A percentile compares a stretch with the other conserved stretches of the same genome.
These are phyloP conservation scores for Stemphylium vesicarium DNA, from an alignment of 2,329 filamentous ascomycete genomes.

Conservation along the genomic window DNA sequence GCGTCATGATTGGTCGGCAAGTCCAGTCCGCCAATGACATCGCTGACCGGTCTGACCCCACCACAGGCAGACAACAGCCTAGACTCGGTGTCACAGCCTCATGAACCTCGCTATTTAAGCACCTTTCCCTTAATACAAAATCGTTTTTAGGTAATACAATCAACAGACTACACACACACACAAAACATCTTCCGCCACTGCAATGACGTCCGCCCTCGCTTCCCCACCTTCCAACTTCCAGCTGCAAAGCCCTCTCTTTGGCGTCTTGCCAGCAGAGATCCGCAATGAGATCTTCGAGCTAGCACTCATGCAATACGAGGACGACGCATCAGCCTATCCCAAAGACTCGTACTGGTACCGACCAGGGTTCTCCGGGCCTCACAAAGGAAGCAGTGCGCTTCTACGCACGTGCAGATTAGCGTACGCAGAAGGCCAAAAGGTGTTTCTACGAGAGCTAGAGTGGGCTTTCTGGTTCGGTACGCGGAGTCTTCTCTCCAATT, in stretches of 20 bases:
- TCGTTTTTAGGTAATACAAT: too few species aligned
- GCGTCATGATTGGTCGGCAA: too few species aligned
- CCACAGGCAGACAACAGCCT: too few species aligned
- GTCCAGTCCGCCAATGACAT: too few species aligned
- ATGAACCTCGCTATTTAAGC: too few species aligned
- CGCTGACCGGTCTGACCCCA: too few species aligned
- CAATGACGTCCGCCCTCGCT: conserved; percentile 2
- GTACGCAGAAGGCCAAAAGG: conserved; percentile 13
- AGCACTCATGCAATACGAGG: conserved; percentile 14
- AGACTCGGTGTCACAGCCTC: too few species aligned
- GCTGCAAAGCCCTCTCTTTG: conserved; percentile 12
- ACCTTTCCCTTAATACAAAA: too few species aligned
- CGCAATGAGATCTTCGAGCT: conserved; percentile 12
- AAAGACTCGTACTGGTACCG: conserved; percentile 17
- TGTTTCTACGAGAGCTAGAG: conserved; percentile 12
- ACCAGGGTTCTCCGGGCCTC: conserved; percentile 10
- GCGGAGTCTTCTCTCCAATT: neutral
- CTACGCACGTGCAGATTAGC: conserved; percentile 13
- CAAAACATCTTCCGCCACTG: too few species aligned
- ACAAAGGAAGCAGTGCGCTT: conserved; percentile 12
- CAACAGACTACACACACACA: too few species aligned
- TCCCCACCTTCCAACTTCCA: conserved; percentile 8
- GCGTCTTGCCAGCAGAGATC: conserved; percentile 11
- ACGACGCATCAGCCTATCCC: conserved; percentile 8
- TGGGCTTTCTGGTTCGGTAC: conserved; percentile 17